Evolutionary conservation across 2,329 filamentous ascomycete genomes (phyloP).

Genomic region (Basipetospora sp.): DNA sequence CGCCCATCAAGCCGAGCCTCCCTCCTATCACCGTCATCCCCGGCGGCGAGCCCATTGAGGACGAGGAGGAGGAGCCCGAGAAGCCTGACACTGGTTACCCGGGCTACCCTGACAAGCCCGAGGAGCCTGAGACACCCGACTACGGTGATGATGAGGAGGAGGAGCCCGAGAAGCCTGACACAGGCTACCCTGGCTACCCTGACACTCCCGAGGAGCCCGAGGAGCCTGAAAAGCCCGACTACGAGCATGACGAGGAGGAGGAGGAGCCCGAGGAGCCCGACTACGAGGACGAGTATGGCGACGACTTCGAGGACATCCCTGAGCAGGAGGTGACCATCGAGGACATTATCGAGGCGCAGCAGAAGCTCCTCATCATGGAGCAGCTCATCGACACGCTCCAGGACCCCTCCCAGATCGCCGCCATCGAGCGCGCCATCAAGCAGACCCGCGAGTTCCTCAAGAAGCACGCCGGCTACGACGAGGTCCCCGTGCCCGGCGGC

Average conservation of each 20-base stretch:
- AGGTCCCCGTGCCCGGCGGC: slow-evolving; percentile 1
- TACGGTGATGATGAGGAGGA: neutral
- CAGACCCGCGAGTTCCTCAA: slow-evolving; percentile 5
- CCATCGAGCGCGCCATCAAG: slow-evolving; percentile 3
- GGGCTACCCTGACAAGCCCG: neutral
- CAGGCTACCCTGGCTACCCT: neutral
- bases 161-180: neutral
- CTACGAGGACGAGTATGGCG: neutral
- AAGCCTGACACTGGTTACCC: neutral
- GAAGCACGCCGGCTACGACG: slow-evolving; percentile 1
- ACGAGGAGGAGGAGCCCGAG: neutral
- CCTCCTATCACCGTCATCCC: neutral
- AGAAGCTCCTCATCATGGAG: slow-evolving; percentile 4
- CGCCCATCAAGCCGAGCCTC: neutral
- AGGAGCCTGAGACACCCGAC: neutral
- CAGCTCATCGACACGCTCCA: slow-evolving; percentile 2
- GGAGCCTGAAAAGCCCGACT: slow-evolving; percentile 1
- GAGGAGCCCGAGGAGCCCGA: neutral
- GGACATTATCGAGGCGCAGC: slow-evolving; percentile 7
- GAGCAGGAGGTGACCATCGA: slow-evolving; percentile 1
- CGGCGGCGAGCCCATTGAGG: neutral
- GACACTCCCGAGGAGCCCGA: neutral
- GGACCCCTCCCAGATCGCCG: slow-evolving; percentile 1
- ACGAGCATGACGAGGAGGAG: neutral
- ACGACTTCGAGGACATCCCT: neutral